Base-by-base conservation (phyloP, 2,329 filamentous ascomycete genomes). In the Talaromyces sp. region DNA sequence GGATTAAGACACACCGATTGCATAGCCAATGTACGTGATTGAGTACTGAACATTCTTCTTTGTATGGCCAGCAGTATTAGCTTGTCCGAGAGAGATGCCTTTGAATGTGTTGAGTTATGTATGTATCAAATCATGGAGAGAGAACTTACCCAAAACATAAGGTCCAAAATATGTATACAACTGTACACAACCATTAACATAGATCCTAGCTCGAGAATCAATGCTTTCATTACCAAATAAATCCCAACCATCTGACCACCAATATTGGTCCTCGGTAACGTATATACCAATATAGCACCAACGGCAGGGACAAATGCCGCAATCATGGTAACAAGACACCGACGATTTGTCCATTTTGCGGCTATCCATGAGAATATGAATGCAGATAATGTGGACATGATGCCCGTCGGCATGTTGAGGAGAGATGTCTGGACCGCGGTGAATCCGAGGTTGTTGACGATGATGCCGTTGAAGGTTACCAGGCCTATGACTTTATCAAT, bases 31-130 rank as follows among this genome's bases (percentile, higher is more conserved):
- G 37, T 71, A 71, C 2, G 75, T 65, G 22, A 75, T 69, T 22
- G 71, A 70, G 56, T 72, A 75, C 11, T 72, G 66, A 5, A 75
- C 65, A 15, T 67, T 70, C 57, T 76, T 76, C 64, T 77, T 77
- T n/a, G 75, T 76, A 55, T 71, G 64, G 5, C 70, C 71, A 28
- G 70, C 68, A 0, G 68, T 71, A 57, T 73, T 73, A 22, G 70
- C 70, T 53, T 68, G 67, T 15, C 62, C 62, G 35, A 71, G 60
- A 19, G 66, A 69, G 40, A 69, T 66, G 2, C 61, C 62, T 60
- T 37, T 45, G 17, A 19, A 10, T 4, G 10, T 22, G 36, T 51
- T 39, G 50, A 43, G 36, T n/a, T n/a, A n/a, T n/a, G n/a, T 35
- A 11, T 6, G 22, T 21, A 21, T 13, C 5, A 21, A 1, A 3